Conservation (phyloP, 495 filamentous ascomycete species). For the Penicillium bialowiezense region DNA sequence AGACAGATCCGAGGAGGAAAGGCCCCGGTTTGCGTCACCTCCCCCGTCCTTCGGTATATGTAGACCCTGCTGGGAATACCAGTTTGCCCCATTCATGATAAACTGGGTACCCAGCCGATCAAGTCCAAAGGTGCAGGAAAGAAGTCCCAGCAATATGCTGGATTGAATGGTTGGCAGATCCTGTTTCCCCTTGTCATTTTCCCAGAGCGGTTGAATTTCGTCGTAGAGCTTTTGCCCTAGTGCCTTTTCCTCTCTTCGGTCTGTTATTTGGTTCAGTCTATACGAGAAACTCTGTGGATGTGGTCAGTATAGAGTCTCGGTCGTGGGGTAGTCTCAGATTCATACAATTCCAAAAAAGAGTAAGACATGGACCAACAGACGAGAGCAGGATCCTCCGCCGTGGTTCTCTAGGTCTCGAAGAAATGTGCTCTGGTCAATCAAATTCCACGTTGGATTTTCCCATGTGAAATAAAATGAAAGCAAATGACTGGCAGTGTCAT, state of each 20-base stretch:
- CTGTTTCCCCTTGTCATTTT: constrained; percentile 6
- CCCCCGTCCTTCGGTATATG: neutral
- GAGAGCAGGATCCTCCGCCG: constrained; percentile 13
- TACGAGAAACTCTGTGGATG: constrained; percentile 24
- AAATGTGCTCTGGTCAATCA: constrained; percentile 22
- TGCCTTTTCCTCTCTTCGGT: constrained; percentile 25
- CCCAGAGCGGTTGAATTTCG: constrained; percentile 23
- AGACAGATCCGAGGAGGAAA: neutral
- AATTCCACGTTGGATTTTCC: constrained; percentile 30
- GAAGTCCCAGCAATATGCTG: constrained; percentile 22
- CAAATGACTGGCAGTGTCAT: constrained; percentile 25
- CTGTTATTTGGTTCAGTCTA: constrained; percentile 18
- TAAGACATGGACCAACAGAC: constrained; percentile 18
- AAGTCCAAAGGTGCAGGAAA: constrained; percentile 28
- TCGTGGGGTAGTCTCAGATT: neutral
- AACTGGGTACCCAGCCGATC: constrained; percentile 24
- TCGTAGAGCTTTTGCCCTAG: constrained; percentile 22
- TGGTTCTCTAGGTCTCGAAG: constrained; percentile 20
- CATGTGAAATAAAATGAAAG: constrained; percentile 28
- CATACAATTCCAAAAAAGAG: constrained; percentile 26
- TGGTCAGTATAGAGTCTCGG: no score
- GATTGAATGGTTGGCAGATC: constrained; percentile 22
- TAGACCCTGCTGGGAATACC: constrained; percentile 7
- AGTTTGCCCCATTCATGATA: constrained; percentile 21
- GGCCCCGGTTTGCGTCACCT: neutral